Base-by-base conservation (phyloP, 495 filamentous ascomycete species). In the Aspergillus incahuasiensis region DNA sequence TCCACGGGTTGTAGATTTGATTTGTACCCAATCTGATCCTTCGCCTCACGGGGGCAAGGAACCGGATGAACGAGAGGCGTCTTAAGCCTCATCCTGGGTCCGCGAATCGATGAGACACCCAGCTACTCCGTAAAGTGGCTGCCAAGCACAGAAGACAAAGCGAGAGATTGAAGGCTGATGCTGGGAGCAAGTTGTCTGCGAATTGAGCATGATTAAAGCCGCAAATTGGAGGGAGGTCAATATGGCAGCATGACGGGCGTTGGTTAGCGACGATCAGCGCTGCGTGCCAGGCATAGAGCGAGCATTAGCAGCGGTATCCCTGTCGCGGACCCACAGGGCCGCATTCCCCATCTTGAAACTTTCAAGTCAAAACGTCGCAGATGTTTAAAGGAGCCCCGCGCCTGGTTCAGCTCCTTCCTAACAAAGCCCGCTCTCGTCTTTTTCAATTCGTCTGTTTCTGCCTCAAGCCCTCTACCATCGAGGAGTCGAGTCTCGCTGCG, bases 231-330 rank as follows among this genome's bases (percentile, higher is more conserved):
- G 32, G 32, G 32, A 35, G 12, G 32, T 28, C 25, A 11, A 11
- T 12, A 11, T 12, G 32, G 32, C 32, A 35, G 32, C 32, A 35
- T 35, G 32, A 5, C 61, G 58, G 62, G 58, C 55, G 58, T 58
- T 64, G 54, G 45, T 43, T 48, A 54, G 48, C 35, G 57, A 53
- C 62, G 62, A 64, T 64, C 57, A 64, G 55, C 47, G 52, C 43
- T 51, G 52, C 58, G 52, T 44, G 57, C 62, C 61, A 55, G 57
- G 54, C 57, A 56, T 59, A 63, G 61, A 57, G 38, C 24, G 30
- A 35, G 25, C 47, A 34, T 49, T 49, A 58, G 53, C 45, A 49
- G 35, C 54, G 41, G 50, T 38, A 58, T 61, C 58, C 55, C 52
- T 56, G 32, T 35, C 32, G 32, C 32, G 2, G 32, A 44, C 22